Base-by-base conservation (phyloP, 2,329 filamentous ascomycete genomes). In the Alternaria infectoria region DNA sequence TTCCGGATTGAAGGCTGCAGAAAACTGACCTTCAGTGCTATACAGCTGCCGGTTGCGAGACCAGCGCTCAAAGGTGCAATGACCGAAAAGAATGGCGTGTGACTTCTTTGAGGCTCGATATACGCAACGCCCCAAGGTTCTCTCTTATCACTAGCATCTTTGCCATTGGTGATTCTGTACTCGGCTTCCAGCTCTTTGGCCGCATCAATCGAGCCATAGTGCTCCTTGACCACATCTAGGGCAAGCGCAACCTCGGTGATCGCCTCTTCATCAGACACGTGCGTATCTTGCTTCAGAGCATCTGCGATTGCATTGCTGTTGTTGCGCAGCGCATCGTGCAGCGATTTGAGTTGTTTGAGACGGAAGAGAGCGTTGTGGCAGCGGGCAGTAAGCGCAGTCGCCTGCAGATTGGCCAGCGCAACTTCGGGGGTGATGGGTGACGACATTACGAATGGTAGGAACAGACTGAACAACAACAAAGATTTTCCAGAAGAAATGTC, bases 11-110 rank as follows among this genome's bases (percentile, higher is more conserved):
- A 19, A 8, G 11, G 15, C 3, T 50, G 9, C 2, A 15, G 23
- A 21, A 25, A 23, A 36, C 77, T 68, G 62, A 86, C 84, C 77
- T 86, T 82, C 11, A 87, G 49, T 30, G 83, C 77, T 4, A 86
- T 78, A 67, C 84, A 86, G 61, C 86, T 87, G 0, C 85, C 86
- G 12, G 84, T 83, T 1, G 82, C 81, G 28, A 87, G 66, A 8
- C 85, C 84, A 5, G 84, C 81, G 32, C 79, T 80, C 43, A 87
- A 54, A 7, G 68, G 59, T n/a, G 63, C 59, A 19, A 75, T 57
- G 7, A 57, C 51, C 8, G 71, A 72, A 64, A 82, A 86, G 62
- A 87, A 82, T 9, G 83, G 73, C 0, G 82, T 86, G 70, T 87
- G 83, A 7, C 63, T 74, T 30, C 64, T 57, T 10, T 78, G 75